These are phyloP conservation scores for Trametes sp. DNA, from an alignment of 1,284 basidiomycete species.

Conservation along the genomic window DNA sequence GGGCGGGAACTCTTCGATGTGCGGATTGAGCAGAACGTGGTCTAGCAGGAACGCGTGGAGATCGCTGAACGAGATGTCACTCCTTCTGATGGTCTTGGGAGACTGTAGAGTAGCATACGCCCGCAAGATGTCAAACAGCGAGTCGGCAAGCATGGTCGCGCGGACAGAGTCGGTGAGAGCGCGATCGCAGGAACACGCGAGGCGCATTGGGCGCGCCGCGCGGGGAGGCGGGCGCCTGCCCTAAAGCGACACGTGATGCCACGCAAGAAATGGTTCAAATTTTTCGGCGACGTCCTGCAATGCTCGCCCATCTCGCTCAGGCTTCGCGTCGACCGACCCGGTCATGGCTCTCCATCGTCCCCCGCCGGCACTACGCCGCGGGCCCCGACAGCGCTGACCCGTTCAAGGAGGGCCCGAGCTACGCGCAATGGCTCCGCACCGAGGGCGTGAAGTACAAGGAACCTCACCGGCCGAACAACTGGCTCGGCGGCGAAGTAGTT, in stretches of 20 bases:
- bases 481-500: conserved; percentile 66
- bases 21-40: conserved; percentile 56
- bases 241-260: conserved; percentile 28
- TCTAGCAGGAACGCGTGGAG: conserved; percentile 61
- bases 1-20: conserved; percentile 65
- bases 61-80: conserved; percentile 49
- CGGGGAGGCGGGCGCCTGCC: conserved; percentile 20
- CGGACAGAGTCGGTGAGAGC: not conserved
- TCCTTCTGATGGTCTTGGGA: conserved; percentile 44
- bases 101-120: conserved; percentile 63
- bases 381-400: conserved; percentile 27
- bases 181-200: not conserved
- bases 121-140: conserved; percentile 54
- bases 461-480: conserved; percentile 56
- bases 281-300: conserved; percentile 38
- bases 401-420: conserved; percentile 35
- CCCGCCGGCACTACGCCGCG: conserved; percentile 31
- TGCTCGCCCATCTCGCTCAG: conserved; percentile 43
- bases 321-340: conserved; percentile 32
- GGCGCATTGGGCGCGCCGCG: not conserved
- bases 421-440: conserved; percentile 46
- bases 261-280: conserved; percentile 33
- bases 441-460: conserved; percentile 48
- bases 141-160: conserved; percentile 10
- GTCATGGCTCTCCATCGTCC: conserved; percentile 27